These are phyloP conservation scores for Russula virescens DNA, from an alignment of 768 basidiomycete species.

Conservation along the genomic window DNA sequence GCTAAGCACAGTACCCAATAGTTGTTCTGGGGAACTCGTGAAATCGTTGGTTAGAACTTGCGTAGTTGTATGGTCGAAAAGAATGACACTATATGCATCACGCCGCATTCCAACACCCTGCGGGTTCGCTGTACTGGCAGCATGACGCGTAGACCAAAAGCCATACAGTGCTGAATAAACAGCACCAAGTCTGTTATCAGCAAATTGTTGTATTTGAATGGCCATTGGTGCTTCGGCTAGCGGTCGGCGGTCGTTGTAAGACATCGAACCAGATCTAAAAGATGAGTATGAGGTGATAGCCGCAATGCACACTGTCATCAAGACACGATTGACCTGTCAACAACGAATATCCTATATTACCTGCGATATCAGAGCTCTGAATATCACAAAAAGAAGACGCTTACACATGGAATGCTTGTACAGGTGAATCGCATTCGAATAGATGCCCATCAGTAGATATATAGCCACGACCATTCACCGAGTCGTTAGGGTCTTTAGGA, in stretches of 20 bases:
- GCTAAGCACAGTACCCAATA: conserved; percentile 37
- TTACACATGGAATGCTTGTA: conserved; percentile 57
- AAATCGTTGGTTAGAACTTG: conserved; percentile 42
- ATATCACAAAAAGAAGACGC: conserved; percentile 20
- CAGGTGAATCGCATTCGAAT: conserved; percentile 54
- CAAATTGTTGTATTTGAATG: conserved; percentile 32
- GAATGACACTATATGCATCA: conserved; percentile 53
- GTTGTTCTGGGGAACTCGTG: conserved; percentile 38
- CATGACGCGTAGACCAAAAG: conserved; percentile 50
- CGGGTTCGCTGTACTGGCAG: conserved; percentile 30
- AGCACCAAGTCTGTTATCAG: conserved; percentile 50
- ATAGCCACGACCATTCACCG: conserved; percentile 37
- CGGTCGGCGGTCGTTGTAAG: conserved; percentile 36
- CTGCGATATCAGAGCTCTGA: background rate
- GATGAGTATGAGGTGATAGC: conserved; percentile 4
- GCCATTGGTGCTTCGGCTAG: conserved; percentile 40
- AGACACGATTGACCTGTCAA: conserved; percentile 41
- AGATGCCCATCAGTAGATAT: conserved; percentile 53
- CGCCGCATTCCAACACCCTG: conserved; percentile 32
- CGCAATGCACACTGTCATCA: background rate
- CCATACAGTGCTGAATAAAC: conserved; percentile 46
- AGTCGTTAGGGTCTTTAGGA: conserved; percentile 29
- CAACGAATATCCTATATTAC: conserved; percentile 42
- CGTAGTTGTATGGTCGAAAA: conserved; percentile 35
- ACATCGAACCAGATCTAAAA: conserved; percentile 53